These are phyloP conservation scores for Microbotryum lychnidis-dioicae DNA, from an alignment of 1,284 basidiomycete genomes.

Conservation along the genomic window DNA sequence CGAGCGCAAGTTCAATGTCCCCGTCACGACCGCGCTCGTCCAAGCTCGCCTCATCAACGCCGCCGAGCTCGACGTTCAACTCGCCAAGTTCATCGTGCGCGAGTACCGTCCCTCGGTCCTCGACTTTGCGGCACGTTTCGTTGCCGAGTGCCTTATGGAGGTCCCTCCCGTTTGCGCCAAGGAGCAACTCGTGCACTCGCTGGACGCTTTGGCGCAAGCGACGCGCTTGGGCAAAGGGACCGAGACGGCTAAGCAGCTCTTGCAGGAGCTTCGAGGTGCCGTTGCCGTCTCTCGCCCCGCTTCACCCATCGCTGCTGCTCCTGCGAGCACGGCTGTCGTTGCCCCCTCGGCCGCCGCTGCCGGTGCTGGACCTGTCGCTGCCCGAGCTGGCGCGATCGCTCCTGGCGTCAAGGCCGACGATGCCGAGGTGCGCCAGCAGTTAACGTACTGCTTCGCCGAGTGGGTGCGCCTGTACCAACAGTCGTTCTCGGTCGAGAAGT, in stretches of 20 bases:
- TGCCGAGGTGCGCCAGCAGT: slow-evolving; percentile 43
- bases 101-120: slow-evolving; percentile 70
- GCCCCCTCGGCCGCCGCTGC: neutral
- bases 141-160: slow-evolving; percentile 74
- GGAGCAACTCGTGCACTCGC: slow-evolving; percentile 67
- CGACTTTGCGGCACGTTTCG: slow-evolving; percentile 73
- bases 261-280: neutral
- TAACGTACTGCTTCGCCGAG: slow-evolving; percentile 56
- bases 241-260: slow-evolving; percentile 52
- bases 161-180: slow-evolving; percentile 68
- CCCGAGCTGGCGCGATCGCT: slow-evolving; percentile 5
- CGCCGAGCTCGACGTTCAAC: slow-evolving; percentile 76
- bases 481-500: slow-evolving; percentile 75
- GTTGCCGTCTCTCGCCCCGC: neutral
- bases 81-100: slow-evolving; percentile 71
- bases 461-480: slow-evolving; percentile 95
- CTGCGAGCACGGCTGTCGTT: slow-evolving; percentile 5
- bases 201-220: slow-evolving; percentile 70
- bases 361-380: slow-evolving; percentile 23
- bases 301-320: slow-evolving; percentile 12
- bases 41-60: slow-evolving; percentile 73
- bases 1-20: slow-evolving; percentile 94
- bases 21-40: slow-evolving; percentile 82
- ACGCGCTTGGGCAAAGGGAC: slow-evolving; percentile 66
- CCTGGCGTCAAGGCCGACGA: slow-evolving; percentile 10